These are phyloP conservation scores for Dothideomycetidae sp. DNA, from an alignment of 2,329 filamentous ascomycete genomes.

Conservation along the genomic window DNA sequence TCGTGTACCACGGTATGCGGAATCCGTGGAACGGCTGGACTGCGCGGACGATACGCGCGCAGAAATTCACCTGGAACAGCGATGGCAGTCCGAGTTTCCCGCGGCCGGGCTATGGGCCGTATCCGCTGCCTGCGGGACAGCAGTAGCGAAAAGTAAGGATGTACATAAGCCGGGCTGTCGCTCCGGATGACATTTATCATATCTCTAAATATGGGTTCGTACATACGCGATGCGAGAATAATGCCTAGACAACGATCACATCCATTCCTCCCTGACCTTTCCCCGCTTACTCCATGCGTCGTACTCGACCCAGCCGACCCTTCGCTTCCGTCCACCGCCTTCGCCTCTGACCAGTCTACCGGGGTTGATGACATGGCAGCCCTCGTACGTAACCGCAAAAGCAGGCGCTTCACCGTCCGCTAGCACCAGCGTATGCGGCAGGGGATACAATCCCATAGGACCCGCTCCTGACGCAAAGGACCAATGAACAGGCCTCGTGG, in stretches of 20 bases:
- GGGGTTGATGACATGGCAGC: conserved; percentile 91
- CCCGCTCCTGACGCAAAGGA: conserved; percentile 56
- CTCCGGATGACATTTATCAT: no score
- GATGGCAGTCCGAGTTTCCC: conserved; percentile 36
- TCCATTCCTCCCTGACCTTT: conserved; percentile 44
- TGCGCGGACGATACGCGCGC: conserved; percentile 34
- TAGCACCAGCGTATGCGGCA: conserved; percentile 71
- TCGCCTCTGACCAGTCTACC: conserved; percentile 53
- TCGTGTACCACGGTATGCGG: conserved; percentile 40
- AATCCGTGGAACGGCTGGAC: conserved; percentile 34
- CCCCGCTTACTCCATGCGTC: conserved; percentile 50
- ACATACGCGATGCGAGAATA: no score
- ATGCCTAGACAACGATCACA: no score
- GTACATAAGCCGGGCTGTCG: background rate
- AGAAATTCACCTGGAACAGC: conserved; percentile 35
- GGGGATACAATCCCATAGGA: conserved; percentile 62
- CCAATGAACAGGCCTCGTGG: conserved; percentile 73
- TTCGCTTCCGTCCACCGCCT: conserved; percentile 44
- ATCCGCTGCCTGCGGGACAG: conserved; percentile 26
- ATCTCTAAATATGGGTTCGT: no score
- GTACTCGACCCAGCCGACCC: conserved; percentile 76
- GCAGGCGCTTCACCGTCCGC: conserved; percentile 68
- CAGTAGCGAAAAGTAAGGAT: background rate
- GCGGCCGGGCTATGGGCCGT: conserved; percentile 36
- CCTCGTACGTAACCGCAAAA: conserved; percentile 84